Conservation (phyloP, 495 filamentous ascomycete species). For the Podospora tetraspora region DNA sequence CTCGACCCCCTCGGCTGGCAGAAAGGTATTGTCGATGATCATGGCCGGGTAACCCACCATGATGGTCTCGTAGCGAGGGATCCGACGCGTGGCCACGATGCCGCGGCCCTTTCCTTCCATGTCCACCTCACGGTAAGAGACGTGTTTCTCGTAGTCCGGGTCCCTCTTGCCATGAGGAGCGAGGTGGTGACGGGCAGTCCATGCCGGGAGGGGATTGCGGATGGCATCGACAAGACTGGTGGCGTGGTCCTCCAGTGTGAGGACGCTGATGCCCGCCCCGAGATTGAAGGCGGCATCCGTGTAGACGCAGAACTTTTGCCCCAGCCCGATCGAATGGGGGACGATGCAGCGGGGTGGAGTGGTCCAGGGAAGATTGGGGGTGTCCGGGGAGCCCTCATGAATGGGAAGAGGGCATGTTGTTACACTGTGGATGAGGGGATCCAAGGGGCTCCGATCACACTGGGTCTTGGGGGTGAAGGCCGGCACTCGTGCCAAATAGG, state of each 20-base stretch:
- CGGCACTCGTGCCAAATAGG: background rate
- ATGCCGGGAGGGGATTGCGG: conserved; percentile 15
- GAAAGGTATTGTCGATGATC: conserved; percentile 26
- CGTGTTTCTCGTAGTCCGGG: background rate
- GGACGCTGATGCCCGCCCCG: conserved; percentile 21
- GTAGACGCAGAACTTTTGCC: conserved; percentile 30
- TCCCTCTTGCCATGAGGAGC: background rate
- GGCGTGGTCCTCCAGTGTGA: conserved; percentile 27
- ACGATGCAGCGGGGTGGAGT: conserved; percentile 12
- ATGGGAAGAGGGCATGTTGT: conserved; percentile 3
- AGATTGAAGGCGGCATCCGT: conserved; percentile 27
- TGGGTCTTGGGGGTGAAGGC: background rate
- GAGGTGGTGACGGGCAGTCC: conserved; percentile 4
- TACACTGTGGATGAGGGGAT: background rate
- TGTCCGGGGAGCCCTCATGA: conserved; percentile 7
- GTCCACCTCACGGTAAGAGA: conserved; percentile 22
- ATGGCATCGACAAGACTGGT: conserved; percentile 24
- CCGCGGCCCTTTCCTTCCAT: conserved; percentile 28
- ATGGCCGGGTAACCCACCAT: conserved; percentile 28
- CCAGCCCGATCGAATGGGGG: conserved; percentile 3
- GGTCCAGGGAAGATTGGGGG: conserved; percentile 13
- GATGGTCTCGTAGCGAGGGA: conserved; percentile 27
- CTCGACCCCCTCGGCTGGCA: conserved; percentile 20
- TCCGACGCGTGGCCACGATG: conserved; percentile 29
- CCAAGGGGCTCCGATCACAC: background rate